Base-by-base conservation (phyloP, 176 grass and related monocot species). In the Oryza meyeriana region DNA sequence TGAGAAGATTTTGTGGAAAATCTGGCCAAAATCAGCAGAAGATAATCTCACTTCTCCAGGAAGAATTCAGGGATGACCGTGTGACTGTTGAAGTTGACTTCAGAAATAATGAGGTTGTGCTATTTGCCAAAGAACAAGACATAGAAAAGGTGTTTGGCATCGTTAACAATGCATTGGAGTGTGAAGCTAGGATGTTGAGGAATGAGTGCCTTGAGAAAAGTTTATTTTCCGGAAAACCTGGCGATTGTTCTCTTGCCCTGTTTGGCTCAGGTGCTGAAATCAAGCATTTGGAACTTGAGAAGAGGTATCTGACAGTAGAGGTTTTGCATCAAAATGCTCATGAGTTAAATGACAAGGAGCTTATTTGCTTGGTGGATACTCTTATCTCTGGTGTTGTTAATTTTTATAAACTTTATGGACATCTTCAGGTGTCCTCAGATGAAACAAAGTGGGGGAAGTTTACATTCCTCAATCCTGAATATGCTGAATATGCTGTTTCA, bases 191-290 rank as follows among this genome's bases (percentile, higher is more conserved):
- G 79, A 78, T 91, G 70, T 44, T 94, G 35, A 86, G 83, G 81
- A 84, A 94, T 61, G 95, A 98, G 66, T 98, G 95, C 72, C 75
- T 82, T 0, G 92, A 98, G 84, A 90, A 78, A 89, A 85, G 69
- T 74, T 63, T 94, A 72, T 94, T 87, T 85, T 81, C 87, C 13
- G 73, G 84, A 29, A 76, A 88, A 77, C 69, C 75, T 28, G 83
- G 88, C 62, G 81, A 77, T 57, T 88, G 91, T 69, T 29, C 71
- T 65, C 22, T 91, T 80, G 92, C 86, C 57, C 79, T 98, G 29
- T 89, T 98, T 83, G 92, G 95, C 11, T 94, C 95, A 24, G 92
- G 95, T 84, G 95, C 90, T 89, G 90, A 94, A 89, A 93, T 98
- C 25, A 98, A 98, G 81, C 95, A 98, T 91, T 87, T 94, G 27